Percentiles rank a stretch among this genome's conserved stretches.
Evolutionary conservation across 192 early-diverging fungal species (phyloP).

Genomic region (Coemansia sp.): DNA sequence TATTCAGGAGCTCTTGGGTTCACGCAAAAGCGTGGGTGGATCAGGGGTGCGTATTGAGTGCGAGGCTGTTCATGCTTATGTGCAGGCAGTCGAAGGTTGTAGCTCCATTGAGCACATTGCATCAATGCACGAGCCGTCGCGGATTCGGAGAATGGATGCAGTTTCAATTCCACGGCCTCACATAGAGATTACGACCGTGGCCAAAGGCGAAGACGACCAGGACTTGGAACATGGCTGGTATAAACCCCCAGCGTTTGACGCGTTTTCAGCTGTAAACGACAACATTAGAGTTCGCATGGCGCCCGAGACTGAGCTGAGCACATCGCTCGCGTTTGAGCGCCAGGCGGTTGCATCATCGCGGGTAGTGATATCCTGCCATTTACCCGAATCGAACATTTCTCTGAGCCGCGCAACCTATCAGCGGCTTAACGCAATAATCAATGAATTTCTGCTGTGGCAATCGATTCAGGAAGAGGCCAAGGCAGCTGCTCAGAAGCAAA

Average conservation of each 20-base stretch:
- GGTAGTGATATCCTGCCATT: slow-evolving; percentile 48
- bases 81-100: slow-evolving; percentile 41
- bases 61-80: slow-evolving; percentile 30
- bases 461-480: slow-evolving; percentile 39
- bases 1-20: slow-evolving; percentile 52
- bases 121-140: slow-evolving; percentile 36
- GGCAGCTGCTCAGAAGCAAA: not conserved
- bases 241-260: slow-evolving; percentile 52
- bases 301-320: slow-evolving; percentile 45
- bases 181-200: slow-evolving; percentile 48
- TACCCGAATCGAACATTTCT: slow-evolving; percentile 40
- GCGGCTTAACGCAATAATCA: slow-evolving; percentile 48
- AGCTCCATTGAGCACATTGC: slow-evolving; percentile 33
- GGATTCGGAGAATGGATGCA: not conserved
- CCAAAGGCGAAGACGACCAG: slow-evolving; percentile 4
- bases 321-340: slow-evolving; percentile 51
- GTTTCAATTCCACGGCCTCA: slow-evolving; percentile 46
- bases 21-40: slow-evolving; percentile 46
- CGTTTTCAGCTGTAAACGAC: slow-evolving; percentile 44
- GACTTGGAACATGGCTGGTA: slow-evolving; percentile 3
- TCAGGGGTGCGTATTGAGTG: slow-evolving; percentile 52
- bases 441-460: slow-evolving; percentile 56
- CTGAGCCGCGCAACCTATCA: slow-evolving; percentile 33
- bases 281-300: slow-evolving; percentile 53
- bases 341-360: slow-evolving; percentile 41